Conservation (phyloP, 202 grass and related monocot genomes). For the Alloteropsis angusta region DNA sequence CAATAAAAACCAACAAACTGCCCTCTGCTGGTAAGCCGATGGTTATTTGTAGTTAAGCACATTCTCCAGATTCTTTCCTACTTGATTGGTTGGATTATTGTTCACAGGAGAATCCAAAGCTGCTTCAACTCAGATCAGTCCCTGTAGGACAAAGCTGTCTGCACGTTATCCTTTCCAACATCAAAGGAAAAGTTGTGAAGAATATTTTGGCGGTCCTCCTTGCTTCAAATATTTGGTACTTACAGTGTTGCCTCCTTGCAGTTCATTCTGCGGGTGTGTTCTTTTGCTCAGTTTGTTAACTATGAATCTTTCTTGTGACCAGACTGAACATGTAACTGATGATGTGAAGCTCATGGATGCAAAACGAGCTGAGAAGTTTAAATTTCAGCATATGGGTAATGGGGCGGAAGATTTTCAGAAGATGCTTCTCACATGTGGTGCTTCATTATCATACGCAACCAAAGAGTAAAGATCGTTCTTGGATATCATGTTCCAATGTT, state of each 20-base stretch:
- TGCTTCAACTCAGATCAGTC: slow-evolving; percentile 45
- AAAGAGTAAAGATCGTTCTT: slow-evolving; percentile 64
- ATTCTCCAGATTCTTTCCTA: slow-evolving; percentile 20
- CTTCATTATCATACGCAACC: slow-evolving; percentile 52
- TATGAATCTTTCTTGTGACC: slow-evolving; percentile 21
- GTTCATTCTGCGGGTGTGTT: slow-evolving; percentile 21
- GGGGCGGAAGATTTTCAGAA: slow-evolving; percentile 56
- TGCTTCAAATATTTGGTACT: slow-evolving; percentile 44
- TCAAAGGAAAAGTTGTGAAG: slow-evolving; percentile 56
- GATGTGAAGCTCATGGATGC: slow-evolving; percentile 74
- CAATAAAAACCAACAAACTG: slow-evolving; percentile 49
- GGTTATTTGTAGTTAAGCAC: slow-evolving; percentile 4
- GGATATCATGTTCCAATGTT: slow-evolving; percentile 9
- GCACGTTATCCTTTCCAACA: slow-evolving; percentile 60
- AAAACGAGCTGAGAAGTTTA: slow-evolving; percentile 58
- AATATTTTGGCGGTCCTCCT: slow-evolving; percentile 59
- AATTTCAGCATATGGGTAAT: slow-evolving; percentile 37
- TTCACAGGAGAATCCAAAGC: slow-evolving; percentile 57
- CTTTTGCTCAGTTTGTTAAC: slow-evolving; percentile 27
- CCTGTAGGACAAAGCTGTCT: slow-evolving; percentile 42
- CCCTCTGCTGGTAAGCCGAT: slow-evolving; percentile 41
- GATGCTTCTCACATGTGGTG: slow-evolving; percentile 69
- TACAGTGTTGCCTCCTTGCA: slow-evolving; percentile 16
- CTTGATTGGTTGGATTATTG: slow-evolving; percentile 24
- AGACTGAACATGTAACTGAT: slow-evolving; percentile 37